Conservation (phyloP, 805 yeast genomes). For the Teunomyces atbi region DNA sequence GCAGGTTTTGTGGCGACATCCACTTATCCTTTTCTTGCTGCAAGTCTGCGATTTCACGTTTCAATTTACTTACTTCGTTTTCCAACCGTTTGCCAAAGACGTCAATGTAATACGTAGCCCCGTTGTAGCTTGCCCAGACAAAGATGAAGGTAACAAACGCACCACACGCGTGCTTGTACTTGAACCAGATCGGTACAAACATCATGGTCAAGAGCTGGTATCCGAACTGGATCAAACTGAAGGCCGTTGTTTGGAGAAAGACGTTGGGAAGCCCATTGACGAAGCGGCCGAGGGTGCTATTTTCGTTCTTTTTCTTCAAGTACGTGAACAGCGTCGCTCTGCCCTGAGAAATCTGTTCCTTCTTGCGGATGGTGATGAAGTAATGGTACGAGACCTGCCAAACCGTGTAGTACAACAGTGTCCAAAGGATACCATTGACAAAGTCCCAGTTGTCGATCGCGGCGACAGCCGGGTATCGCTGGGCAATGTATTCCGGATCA, state of each 20-base stretch:
- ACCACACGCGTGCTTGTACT: constrained; percentile 63
- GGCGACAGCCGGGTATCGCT: constrained; percentile 80
- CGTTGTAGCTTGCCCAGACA: constrained; percentile 79
- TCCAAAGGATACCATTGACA: constrained; percentile 66
- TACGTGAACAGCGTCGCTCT: constrained; percentile 84
- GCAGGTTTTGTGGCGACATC: constrained; percentile 6
- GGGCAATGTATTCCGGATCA: constrained; percentile 47
- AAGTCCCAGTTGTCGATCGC: constrained; percentile 66
- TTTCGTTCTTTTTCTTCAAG: constrained; percentile 68
- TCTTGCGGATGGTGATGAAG: constrained; percentile 78
- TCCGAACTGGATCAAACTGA: constrained; percentile 79
- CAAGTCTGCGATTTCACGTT: constrained; percentile 64
- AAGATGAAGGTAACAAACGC: constrained; percentile 72
- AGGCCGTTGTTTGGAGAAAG: constrained; percentile 79
- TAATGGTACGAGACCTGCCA: constrained; percentile 94
- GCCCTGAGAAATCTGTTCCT: constrained; percentile 82
- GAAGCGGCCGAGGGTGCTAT: constrained; percentile 64
- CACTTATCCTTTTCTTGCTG: constrained; percentile 30
- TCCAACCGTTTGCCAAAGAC: constrained; percentile 88
- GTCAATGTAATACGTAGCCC: constrained; percentile 93
- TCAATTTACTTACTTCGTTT: constrained; percentile 73
- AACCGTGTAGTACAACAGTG: constrained; percentile 75
- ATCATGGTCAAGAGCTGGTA: constrained; percentile 87
- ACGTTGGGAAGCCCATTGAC: constrained; percentile 83
- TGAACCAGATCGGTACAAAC: constrained; percentile 86